A percentile compares a stretch with the other conserved stretches of the same genome.
Evolutionary conservation across 2,329 filamentous ascomycete species (phyloP).

Genomic region (Fusarium bactridioides): DNA sequence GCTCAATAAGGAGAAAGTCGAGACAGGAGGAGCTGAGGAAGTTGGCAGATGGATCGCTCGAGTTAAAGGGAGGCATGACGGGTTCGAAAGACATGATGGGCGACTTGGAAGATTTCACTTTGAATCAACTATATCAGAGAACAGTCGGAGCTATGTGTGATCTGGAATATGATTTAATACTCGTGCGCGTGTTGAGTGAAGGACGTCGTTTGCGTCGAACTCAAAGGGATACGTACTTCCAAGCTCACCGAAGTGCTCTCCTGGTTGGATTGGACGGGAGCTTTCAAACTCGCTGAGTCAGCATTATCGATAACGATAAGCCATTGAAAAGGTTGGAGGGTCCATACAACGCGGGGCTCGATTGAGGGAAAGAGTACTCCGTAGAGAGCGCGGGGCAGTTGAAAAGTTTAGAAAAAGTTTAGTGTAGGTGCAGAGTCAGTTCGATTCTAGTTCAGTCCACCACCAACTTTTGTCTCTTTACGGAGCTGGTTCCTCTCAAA

Average conservation of each 20-base stretch:
- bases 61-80: constrained; percentile 72
- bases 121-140: neutral
- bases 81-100: constrained; percentile 75
- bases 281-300: constrained; percentile 12
- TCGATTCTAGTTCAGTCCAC: neutral
- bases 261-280: neutral
- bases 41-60: constrained; percentile 75
- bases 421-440: constrained; percentile 15
- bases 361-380: neutral
- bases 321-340: neutral
- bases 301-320: constrained; percentile 8
- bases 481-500: constrained; percentile 34
- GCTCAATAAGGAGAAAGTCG: constrained; percentile 94
- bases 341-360: constrained; percentile 11
- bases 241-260: constrained; percentile 7
- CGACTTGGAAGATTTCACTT: neutral
- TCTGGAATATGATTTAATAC: neutral
- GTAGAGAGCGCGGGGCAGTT: constrained; percentile 18
- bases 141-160: neutral
- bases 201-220: constrained; percentile 3
- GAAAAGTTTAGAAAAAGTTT: constrained; percentile 30
- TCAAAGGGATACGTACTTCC: constrained; percentile 14
- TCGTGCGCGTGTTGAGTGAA: neutral
- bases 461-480: constrained; percentile 22
- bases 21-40: constrained; percentile 86